These are phyloP conservation scores for Samsoniella hepiali DNA, from an alignment of 2,329 filamentous ascomycete genomes.

Conservation along the genomic window DNA sequence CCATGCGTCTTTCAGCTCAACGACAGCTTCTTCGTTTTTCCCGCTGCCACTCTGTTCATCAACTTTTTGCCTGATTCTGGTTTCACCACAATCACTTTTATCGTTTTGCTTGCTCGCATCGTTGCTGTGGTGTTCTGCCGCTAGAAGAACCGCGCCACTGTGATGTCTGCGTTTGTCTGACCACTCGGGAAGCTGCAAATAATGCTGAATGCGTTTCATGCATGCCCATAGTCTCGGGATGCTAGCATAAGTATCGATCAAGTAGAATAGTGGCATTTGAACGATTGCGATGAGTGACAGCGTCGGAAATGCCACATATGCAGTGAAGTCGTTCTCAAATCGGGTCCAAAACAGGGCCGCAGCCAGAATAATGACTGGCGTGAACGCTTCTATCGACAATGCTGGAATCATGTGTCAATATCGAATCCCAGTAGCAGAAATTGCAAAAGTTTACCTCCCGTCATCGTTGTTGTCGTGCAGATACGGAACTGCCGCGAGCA, in stretches of 20 bases:
- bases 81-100: not conserved
- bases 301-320: not conserved
- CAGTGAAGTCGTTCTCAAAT: not conserved
- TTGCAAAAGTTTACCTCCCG: not conserved
- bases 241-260: not conserved
- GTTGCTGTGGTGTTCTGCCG: not conserved
- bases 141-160: not conserved
- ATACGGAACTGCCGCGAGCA: not conserved
- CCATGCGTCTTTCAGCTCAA: not conserved
- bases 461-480: not conserved
- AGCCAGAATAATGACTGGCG: not conserved
- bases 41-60: no score
- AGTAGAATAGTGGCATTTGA: not conserved
- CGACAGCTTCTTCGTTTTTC: no score
- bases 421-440: no score
- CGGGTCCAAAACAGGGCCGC: not conserved
- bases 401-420: not conserved
- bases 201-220: not conserved
- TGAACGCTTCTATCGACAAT: conserved; percentile 3
- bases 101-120: not conserved
- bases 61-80: no score
- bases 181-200: not conserved
- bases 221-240: not conserved
- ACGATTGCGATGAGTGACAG: not conserved
- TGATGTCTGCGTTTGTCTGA: not conserved